Evolutionary conservation across 2,329 filamentous ascomycete genomes (phyloP).

Genomic region (Claviceps maximensis): DNA sequence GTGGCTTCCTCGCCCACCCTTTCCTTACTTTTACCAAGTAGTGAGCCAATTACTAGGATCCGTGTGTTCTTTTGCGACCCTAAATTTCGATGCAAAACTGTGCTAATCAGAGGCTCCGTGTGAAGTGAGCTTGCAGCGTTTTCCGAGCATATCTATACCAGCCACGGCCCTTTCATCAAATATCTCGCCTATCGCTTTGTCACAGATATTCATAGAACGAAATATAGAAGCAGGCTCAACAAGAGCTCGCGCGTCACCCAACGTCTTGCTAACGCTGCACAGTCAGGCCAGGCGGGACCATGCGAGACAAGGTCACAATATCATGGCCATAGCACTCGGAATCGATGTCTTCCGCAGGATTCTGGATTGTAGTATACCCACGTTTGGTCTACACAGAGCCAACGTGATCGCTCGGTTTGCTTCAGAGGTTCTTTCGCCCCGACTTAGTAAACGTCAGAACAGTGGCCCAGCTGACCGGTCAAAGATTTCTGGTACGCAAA

Average conservation of each 20-base stretch:
- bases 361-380: conserved; percentile 36
- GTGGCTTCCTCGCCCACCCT: background rate
- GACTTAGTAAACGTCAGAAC: background rate
- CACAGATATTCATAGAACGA: background rate
- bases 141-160: background rate
- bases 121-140: background rate
- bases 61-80: background rate
- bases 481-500: background rate
- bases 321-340: conserved; percentile 69
- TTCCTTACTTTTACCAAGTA: background rate
- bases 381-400: background rate
- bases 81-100: background rate
- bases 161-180: background rate
- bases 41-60: background rate
- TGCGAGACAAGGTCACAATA: conserved; percentile 51
- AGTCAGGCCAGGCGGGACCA: conserved; percentile 26
- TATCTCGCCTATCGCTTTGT: background rate
- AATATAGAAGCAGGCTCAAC: background rate
- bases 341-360: conserved; percentile 58
- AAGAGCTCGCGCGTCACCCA: background rate
- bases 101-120: background rate
- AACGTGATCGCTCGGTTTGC: conserved; percentile 13
- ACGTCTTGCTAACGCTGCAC: background rate
- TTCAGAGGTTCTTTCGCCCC: background rate
- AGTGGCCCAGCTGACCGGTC: background rate